These are phyloP conservation scores for Glomus cerebriforme DNA, from an alignment of 192 early-diverging fungal species.

Conservation along the genomic window DNA sequence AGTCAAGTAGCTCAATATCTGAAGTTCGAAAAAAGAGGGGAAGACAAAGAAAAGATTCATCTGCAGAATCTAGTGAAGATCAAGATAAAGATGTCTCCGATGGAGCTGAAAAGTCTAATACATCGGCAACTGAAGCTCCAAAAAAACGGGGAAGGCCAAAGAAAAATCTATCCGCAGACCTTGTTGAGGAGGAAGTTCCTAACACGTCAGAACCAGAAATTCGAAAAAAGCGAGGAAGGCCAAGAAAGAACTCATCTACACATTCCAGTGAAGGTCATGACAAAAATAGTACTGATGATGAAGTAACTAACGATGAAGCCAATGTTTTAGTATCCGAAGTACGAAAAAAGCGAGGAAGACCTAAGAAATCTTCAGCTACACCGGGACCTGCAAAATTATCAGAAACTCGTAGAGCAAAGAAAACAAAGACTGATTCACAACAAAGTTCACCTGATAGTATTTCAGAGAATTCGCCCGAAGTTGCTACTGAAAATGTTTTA, in stretches of 20 bases:
- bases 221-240: not conserved
- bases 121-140: not conserved
- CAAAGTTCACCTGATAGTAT: not conserved
- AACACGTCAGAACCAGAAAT: not conserved
- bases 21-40: not conserved
- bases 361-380: not conserved
- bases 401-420: not conserved
- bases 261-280: not conserved
- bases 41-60: not conserved
- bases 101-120: not conserved
- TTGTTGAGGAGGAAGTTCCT: not conserved
- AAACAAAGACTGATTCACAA: not conserved
- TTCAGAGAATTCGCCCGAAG: not conserved
- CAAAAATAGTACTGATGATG: not conserved
- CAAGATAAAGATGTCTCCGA: not conserved
- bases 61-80: not conserved
- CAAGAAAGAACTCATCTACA: not conserved
- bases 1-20: not conserved
- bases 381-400: not conserved
- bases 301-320: not conserved
- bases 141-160: slow-evolving; percentile 7
- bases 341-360: slow-evolving; percentile 3
- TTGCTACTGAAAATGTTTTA: not conserved
- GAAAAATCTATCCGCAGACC: not conserved
- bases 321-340: not conserved